These are phyloP conservation scores for Viola pubescens DNA, from an alignment of 441 rosid species.

Conservation along the genomic window DNA sequence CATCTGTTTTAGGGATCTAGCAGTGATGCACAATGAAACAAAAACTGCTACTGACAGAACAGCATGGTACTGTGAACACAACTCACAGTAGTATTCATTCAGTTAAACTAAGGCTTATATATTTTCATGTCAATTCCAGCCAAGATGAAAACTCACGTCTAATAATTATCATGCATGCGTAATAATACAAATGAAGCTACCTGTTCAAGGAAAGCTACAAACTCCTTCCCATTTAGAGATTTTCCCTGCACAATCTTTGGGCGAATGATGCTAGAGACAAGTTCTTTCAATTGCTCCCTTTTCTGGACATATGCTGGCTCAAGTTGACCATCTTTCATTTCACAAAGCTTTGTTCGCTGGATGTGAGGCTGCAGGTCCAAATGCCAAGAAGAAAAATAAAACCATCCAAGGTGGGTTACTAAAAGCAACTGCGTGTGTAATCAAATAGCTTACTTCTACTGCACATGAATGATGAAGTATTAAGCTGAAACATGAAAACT, in stretches of 20 bases:
- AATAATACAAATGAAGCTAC: conserved; percentile 30
- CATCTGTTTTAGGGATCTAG: no score
- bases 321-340: conserved; percentile 84
- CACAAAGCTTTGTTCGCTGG: conserved; percentile 94
- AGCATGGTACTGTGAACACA: no score
- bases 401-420: conserved; percentile 7
- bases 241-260: conserved; percentile 96
- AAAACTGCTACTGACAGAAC: no score
- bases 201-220: conserved; percentile 87
- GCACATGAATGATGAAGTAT: not conserved
- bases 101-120: no score
- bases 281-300: conserved; percentile 70
- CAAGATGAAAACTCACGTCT: no score
- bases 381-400: conserved; percentile 20
- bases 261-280: conserved; percentile 65
- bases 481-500: no score
- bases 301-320: conserved; percentile 69
- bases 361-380: conserved; percentile 79
- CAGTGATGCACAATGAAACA: no score
- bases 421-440: conserved; percentile 4
- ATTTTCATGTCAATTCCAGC: no score
- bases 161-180: no score
- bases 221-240: conserved; percentile 79
- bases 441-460: conserved; percentile 2
- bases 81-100: no score